phyloP scores from a whole-genome alignment of 2,329 filamentous ascomycete species.

The Stagonosporopsis rhizophila region DNA sequence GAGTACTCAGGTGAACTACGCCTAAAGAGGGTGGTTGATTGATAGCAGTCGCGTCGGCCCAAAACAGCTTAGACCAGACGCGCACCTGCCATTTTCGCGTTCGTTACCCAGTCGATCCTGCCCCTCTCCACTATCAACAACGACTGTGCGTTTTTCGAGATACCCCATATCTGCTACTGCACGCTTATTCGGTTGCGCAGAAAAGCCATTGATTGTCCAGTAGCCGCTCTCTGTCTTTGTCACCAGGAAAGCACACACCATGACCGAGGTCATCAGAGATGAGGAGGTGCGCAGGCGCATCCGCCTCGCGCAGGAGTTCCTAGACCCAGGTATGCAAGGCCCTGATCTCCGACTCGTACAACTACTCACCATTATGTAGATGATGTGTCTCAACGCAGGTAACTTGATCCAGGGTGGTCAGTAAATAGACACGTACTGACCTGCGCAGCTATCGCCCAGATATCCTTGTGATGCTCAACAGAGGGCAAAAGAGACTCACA shows the following conservation, averaged over 20 bases:
- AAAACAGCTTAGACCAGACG: constrained; percentile 3
- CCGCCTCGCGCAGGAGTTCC: constrained; percentile 86
- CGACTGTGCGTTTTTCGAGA: constrained; percentile 20
- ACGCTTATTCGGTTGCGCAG: constrained; percentile 1
- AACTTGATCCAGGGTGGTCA: constrained; percentile 16
- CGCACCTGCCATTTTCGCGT: constrained; percentile 16
- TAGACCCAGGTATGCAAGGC: constrained; percentile 79
- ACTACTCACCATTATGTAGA: constrained; percentile 50
- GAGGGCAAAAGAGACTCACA: constrained; percentile 64
- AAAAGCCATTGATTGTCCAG: neutral
- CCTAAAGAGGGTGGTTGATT: constrained; percentile 8
- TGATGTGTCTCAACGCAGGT: constrained; percentile 63
- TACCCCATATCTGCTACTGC: constrained; percentile 8
- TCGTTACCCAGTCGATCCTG: constrained; percentile 16
- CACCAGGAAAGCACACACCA: constrained; percentile 21
- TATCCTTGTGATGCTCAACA: constrained; percentile 78
- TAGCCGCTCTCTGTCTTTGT: neutral
- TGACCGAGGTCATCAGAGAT: constrained; percentile 67
- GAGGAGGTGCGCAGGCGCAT: constrained; percentile 84
- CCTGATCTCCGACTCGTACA: neutral
- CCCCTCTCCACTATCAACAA: constrained; percentile 21
- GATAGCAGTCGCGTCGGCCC: constrained; percentile 5
- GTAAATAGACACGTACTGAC: constrained; percentile 11
- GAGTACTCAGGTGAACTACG: constrained; percentile 1
- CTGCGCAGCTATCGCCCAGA: constrained; percentile 83